phyloP scores from a whole-genome alignment of 2,329 filamentous ascomycete genomes.

The Ilyonectria robusta region DNA sequence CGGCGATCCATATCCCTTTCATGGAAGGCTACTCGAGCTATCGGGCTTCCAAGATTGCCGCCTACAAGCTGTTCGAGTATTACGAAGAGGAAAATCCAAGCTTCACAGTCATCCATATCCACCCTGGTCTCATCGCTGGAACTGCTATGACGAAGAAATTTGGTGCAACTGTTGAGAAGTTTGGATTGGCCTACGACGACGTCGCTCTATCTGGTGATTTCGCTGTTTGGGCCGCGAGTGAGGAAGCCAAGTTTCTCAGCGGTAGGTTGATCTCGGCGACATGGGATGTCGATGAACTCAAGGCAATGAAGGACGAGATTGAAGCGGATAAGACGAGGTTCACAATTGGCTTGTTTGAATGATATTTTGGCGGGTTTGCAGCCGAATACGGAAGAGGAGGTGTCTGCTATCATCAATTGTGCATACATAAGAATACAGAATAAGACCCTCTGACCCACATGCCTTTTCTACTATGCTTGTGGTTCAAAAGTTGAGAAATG shows the following conservation, averaged over 20 bases:
- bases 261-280: constrained; percentile 63
- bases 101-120: constrained; percentile 57
- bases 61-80: constrained; percentile 58
- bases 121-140: constrained; percentile 57
- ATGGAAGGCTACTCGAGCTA: constrained; percentile 54
- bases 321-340: constrained; percentile 35
- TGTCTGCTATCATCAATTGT: too few relatives aligned
- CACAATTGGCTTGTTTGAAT: constrained; percentile 35
- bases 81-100: constrained; percentile 57
- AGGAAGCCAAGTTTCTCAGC: constrained; percentile 62
- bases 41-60: constrained; percentile 58
- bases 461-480: background rate
- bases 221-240: constrained; percentile 59
- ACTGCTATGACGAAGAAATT: constrained; percentile 47
- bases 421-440: too few relatives aligned
- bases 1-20: constrained; percentile 43
- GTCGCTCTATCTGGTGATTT: constrained; percentile 58
- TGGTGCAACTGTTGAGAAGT: constrained; percentile 19
- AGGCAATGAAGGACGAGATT: constrained; percentile 54
- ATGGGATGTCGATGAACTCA: constrained; percentile 67
- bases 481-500: background rate
- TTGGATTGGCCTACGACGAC: constrained; percentile 36
- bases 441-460: background rate
- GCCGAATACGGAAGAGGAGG: too few relatives aligned
- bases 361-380: background rate